A percentile compares a stretch with the other conserved stretches of the same genome.
These are phyloP conservation scores for Aristolochia californica DNA, from an alignment of 164 flowering plant genomes.

Conservation along the genomic window DNA sequence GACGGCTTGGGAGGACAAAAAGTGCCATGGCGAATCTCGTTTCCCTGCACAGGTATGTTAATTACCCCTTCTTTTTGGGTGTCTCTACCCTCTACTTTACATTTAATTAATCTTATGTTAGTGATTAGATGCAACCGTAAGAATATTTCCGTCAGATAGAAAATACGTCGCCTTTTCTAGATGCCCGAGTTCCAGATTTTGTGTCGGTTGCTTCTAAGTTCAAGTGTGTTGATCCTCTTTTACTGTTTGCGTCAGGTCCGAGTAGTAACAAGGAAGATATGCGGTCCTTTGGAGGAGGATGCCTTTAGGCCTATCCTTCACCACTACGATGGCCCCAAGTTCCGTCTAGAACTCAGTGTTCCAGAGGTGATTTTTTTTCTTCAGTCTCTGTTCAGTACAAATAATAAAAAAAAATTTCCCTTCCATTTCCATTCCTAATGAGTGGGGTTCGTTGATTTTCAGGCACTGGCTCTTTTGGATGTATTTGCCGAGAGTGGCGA, in stretches of 20 bases:
- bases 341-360: constrained; percentile 82
- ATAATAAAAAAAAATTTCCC: no score
- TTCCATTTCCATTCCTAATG: no score
- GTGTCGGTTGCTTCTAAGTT: no score
- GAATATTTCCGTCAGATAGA: no score
- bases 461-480: constrained; percentile 64
- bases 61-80: not conserved
- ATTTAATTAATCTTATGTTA: no score
- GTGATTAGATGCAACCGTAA: no score
- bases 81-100: no score
- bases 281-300: constrained; percentile 87
- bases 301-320: constrained; percentile 95
- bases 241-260: constrained; percentile 41
- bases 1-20: constrained; percentile 94
- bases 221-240: no score
- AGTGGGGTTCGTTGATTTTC: constrained; percentile 8
- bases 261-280: constrained; percentile 60
- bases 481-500: constrained; percentile 27
- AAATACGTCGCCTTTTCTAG: no score
- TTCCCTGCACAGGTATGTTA: constrained; percentile 85
- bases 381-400: no score
- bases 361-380: constrained; percentile 88
- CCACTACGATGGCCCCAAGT: constrained; percentile 97
- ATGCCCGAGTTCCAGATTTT: no score
- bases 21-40: constrained; percentile 78